A percentile compares a stretch with the other conserved stretches of the same genome.
Evolutionary conservation across 2,329 filamentous ascomycete genomes (phyloP).

Genomic region (Colletotrichum sp.): DNA sequence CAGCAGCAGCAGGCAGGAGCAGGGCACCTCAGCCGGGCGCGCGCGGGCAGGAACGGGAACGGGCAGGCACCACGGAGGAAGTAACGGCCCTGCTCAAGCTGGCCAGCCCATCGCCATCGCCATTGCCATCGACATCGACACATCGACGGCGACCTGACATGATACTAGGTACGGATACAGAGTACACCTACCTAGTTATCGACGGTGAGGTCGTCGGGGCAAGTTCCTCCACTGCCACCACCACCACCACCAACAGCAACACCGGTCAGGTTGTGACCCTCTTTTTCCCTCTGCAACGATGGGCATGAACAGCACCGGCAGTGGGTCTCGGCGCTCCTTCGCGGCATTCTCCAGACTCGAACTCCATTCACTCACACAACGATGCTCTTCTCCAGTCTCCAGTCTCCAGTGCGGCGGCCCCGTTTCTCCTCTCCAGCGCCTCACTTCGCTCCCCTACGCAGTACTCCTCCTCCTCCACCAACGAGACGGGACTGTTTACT

Average conservation of each 20-base stretch:
- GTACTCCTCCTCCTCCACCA: background rate
- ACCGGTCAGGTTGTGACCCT: background rate
- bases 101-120: background rate
- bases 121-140: background rate
- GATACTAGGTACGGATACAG: background rate
- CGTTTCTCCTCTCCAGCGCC: background rate
- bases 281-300: background rate
- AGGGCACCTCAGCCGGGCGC: background rate
- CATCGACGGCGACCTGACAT: background rate
- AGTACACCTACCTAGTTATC: background rate
- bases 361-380: background rate
- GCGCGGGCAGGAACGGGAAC: background rate
- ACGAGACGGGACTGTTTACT: background rate
- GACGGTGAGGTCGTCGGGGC: background rate
- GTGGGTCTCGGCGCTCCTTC: slow-evolving; percentile 3
- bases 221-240: background rate
- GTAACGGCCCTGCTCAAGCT: background rate
- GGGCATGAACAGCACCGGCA: background rate
- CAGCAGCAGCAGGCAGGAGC: background rate
- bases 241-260: background rate
- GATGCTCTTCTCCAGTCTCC: background rate
- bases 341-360: background rate
- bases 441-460: background rate
- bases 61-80: background rate
- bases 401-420: background rate